A percentile compares a stretch with the other conserved stretches of the same genome.
phyloP scores from a whole-genome alignment of 1,284 basidiomycete genomes.

The Porodaedalea pini region DNA sequence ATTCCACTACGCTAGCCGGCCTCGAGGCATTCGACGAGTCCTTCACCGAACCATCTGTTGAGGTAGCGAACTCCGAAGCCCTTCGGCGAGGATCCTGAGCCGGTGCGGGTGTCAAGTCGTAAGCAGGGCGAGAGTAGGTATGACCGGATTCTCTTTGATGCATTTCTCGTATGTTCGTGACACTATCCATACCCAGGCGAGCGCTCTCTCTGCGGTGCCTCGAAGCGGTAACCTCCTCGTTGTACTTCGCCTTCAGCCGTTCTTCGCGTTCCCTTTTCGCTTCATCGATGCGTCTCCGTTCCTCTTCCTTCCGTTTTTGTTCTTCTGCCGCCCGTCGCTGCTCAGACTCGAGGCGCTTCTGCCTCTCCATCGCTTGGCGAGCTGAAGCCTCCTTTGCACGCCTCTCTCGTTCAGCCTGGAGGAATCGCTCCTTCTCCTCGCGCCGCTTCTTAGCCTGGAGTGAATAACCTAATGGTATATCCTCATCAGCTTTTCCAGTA shows the following conservation, averaged over 20 bases:
- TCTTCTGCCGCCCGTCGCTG: constrained; percentile 50
- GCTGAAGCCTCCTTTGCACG: constrained; percentile 40
- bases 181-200: constrained; percentile 41
- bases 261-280: constrained; percentile 34
- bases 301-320: constrained; percentile 50
- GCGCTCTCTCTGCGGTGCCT: constrained; percentile 56
- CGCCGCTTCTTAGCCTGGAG: constrained; percentile 65
- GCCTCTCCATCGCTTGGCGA: constrained; percentile 34
- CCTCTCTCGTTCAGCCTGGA: constrained; percentile 55
- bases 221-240: constrained; percentile 59
- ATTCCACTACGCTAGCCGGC: constrained; percentile 1
- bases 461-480: constrained; percentile 62
- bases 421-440: constrained; percentile 66
- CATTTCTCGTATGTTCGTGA: constrained; percentile 24
- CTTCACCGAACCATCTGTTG: neutral
- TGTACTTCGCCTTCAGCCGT: constrained; percentile 48
- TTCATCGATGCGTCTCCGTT: constrained; percentile 50
- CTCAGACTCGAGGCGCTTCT: constrained; percentile 43
- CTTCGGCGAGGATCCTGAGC: constrained; percentile 9
- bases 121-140: constrained; percentile 37
- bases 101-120: constrained; percentile 31
- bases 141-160: constrained; percentile 16
- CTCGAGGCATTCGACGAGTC: neutral
- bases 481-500: constrained; percentile 47
- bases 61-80: neutral